phyloP scores from a whole-genome alignment of 495 filamentous ascomycete genomes.

The Annulohypoxylon moriforme region DNA sequence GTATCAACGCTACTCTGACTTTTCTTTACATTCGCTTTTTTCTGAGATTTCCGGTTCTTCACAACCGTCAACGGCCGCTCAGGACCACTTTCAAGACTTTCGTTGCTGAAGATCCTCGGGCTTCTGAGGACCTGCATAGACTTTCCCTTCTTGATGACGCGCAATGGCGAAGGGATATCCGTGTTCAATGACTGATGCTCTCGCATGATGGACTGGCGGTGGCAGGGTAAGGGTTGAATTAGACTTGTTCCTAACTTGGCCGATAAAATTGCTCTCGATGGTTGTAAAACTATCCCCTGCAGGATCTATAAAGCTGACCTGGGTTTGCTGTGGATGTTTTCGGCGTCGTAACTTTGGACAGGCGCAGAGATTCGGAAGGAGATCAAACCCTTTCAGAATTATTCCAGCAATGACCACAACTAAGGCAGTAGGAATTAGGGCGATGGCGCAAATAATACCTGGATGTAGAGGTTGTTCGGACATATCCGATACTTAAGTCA shows the following conservation, averaged over 20 bases:
- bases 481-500: constrained; percentile 47
- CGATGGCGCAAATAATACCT: constrained; percentile 58
- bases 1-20: background rate
- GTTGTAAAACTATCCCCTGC: constrained; percentile 29
- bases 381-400: constrained; percentile 46
- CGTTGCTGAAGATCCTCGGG: constrained; percentile 40
- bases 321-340: constrained; percentile 24
- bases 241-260: constrained; percentile 41
- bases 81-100: constrained; percentile 37
- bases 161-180: constrained; percentile 44
- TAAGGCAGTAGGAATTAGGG: constrained; percentile 64
- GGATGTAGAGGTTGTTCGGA: constrained; percentile 46
- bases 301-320: constrained; percentile 1
- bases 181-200: constrained; percentile 12
- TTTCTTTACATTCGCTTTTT: constrained; percentile 5
- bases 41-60: constrained; percentile 38
- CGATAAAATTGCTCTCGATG: constrained; percentile 49
- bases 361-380: constrained; percentile 27
- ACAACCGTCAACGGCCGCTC: constrained; percentile 42
- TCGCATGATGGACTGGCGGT: constrained; percentile 29
- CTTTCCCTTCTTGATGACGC: constrained; percentile 47
- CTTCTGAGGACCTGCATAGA: constrained; percentile 43
- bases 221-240: constrained; percentile 9
- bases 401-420: constrained; percentile 30
- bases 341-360: constrained; percentile 37